Conservation (phyloP, 2,329 filamentous ascomycete genomes). For the Colletotrichum sp. region DNA sequence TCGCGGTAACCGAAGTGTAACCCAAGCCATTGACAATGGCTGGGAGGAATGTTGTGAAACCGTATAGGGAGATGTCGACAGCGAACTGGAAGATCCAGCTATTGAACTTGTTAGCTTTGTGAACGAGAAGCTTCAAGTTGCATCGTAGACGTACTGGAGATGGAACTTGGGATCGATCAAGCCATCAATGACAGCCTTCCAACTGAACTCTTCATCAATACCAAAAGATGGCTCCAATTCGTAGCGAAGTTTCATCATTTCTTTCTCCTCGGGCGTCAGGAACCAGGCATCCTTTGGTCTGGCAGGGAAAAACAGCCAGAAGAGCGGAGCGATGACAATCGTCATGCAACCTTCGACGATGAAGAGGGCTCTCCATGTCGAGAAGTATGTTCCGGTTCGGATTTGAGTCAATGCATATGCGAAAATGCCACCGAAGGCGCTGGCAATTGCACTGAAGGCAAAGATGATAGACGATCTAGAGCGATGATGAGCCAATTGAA, state of each 20-base stretch:
- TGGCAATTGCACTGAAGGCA: conserved; percentile 42
- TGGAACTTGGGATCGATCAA: conserved; percentile 35
- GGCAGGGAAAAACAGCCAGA: conserved; percentile 30
- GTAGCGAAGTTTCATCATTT: conserved; percentile 24
- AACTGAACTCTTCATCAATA: conserved; percentile 23
- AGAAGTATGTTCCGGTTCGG: conserved; percentile 36
- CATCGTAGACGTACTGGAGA: conserved; percentile 25
- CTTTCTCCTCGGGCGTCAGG: conserved; percentile 27
- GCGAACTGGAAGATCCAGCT: conserved; percentile 26
- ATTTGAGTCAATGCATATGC: conserved; percentile 42
- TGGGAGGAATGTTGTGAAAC: conserved; percentile 37
- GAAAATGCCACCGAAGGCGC: conserved; percentile 47
- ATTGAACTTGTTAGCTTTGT: conserved; percentile 12
- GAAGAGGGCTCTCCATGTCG: conserved; percentile 40
- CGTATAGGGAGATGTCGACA: conserved; percentile 38
- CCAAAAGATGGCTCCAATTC: conserved; percentile 19
- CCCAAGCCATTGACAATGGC: conserved; percentile 38
- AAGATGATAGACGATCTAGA: conserved; percentile 40
- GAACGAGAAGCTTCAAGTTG: background rate
- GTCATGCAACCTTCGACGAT: conserved; percentile 44
- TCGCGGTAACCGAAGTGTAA: conserved; percentile 34
- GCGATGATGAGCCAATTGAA: background rate
- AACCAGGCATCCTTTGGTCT: conserved; percentile 33
- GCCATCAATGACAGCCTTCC: conserved; percentile 28
- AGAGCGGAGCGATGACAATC: conserved; percentile 34